phyloP scores from a whole-genome alignment of 1,139 yeast genomes.

The Diutina rugosa region DNA sequence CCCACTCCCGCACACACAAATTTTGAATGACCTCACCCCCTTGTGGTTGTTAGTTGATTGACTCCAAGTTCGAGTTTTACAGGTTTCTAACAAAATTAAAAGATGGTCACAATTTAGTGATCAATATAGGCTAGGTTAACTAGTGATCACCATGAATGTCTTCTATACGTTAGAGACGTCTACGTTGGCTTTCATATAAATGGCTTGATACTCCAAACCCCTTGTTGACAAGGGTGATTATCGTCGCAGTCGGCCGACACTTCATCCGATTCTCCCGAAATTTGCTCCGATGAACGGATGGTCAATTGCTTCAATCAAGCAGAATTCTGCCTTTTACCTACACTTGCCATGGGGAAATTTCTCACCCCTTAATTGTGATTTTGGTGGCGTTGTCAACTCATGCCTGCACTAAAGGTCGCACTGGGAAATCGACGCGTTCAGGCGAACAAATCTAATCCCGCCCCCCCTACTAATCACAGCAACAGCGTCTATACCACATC shows the following conservation, averaged over 20 bases:
- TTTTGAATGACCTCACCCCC: not conserved
- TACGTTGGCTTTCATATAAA: too few species aligned
- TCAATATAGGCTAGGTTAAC: too few species aligned
- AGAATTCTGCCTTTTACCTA: not conserved
- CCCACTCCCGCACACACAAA: not conserved
- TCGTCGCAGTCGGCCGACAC: not conserved
- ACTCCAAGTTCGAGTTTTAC: not conserved
- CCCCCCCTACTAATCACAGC: not conserved
- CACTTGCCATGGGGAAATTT: not conserved
- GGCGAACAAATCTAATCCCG: not conserved
- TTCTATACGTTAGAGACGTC: too few species aligned
- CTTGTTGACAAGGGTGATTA: too few species aligned
- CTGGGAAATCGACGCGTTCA: not conserved
- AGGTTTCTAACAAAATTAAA: not conserved
- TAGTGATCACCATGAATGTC: too few species aligned
- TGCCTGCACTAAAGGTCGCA: not conserved
- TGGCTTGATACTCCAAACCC: too few species aligned
- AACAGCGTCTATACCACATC: constrained; percentile 9
- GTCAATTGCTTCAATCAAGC: not conserved
- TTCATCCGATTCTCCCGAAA: not conserved
- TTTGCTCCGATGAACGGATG: not conserved
- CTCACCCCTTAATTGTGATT: not conserved
- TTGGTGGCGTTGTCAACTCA: not conserved
- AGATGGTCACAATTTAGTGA: not conserved
- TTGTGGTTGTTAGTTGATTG: not conserved